Base-by-base conservation (phyloP, 2,329 filamentous ascomycete genomes). In the Cladorrhinum sp. region DNA sequence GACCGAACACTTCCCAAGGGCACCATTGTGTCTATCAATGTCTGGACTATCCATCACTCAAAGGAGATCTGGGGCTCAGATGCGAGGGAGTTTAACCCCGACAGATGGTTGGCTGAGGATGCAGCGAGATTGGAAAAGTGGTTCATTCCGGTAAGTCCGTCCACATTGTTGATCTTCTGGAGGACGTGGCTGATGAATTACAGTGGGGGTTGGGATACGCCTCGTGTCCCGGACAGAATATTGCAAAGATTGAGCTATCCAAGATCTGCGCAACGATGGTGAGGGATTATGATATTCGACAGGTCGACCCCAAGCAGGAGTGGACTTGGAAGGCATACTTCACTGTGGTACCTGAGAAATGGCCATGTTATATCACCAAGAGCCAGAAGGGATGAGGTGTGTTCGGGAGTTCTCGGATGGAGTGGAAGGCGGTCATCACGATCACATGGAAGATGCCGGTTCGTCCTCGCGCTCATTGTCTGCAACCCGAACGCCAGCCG, bases 261-360 rank as follows among this genome's bases (percentile, higher is more conserved):
- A 67, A 68, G 50, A 59, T 67, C 23, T 50, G 56, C 16, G 63
- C 65, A 9, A 67, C 61, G 2, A 55, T 67, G 13, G 58, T 67
- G 7, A 54, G 63, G 16, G 65, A 67, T 53, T 66, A 67, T 20
- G 22, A 68, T 13, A 62, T 70, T 20, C 48, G 58, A 4, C 66
- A 66, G 57, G 66, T 67, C 9, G 56, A 71, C 25, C 55, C 59
- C 27, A 32, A 57, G 7, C 61, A 68, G 36, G 59, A 68, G 50
- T 71, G 70, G 70, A 64, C 54, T 16, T 71, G 62, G 49, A 67
- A 67, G 57, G 67, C 68, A 1, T 69, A 67, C 23, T 68, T 72
- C 48, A 68, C 63, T 5, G 58, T 65, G 1, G 64, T 68, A 10
- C 67, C 69, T 2, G 61, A 68, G 22, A 57, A 59, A 10, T 71